Conservation (phyloP, 768 basidiomycete genomes). For the Termitomyces sp. region DNA sequence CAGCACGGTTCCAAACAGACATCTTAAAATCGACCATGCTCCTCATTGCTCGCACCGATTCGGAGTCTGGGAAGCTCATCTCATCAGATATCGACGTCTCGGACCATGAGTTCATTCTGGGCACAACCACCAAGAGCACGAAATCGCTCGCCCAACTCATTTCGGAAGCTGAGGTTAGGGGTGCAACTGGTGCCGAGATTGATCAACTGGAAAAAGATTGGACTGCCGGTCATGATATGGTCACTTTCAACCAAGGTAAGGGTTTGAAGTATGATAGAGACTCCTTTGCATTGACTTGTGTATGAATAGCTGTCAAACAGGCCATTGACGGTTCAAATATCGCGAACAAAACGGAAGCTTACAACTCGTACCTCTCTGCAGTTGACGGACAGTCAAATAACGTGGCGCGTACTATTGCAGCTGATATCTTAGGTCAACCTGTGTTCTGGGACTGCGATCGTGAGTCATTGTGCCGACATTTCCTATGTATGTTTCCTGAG, state of each 20-base stretch:
- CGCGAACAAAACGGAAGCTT: slow-evolving; percentile 48
- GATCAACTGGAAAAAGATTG: slow-evolving; percentile 73
- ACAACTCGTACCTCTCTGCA: slow-evolving; percentile 53
- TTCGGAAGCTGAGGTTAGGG: slow-evolving; percentile 59
- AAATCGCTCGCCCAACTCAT: slow-evolving; percentile 66
- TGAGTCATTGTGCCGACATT: slow-evolving; percentile 29
- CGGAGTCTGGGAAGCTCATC: slow-evolving; percentile 81
- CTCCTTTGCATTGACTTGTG: slow-evolving; percentile 1
- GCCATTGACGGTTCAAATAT: slow-evolving; percentile 48
- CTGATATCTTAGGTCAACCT: slow-evolving; percentile 60
- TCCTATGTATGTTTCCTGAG: not conserved
- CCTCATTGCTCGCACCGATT: slow-evolving; percentile 88
- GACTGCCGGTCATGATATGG: slow-evolving; percentile 61
- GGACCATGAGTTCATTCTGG: slow-evolving; percentile 77
- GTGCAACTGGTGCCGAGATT: slow-evolving; percentile 61
- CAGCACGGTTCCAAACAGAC: slow-evolving; percentile 88
- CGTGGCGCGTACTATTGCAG: slow-evolving; percentile 69
- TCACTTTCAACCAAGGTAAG: slow-evolving; percentile 82
- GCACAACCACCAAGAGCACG: slow-evolving; percentile 44
- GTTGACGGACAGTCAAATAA: slow-evolving; percentile 63
- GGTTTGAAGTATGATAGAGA: not conserved
- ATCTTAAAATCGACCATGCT: slow-evolving; percentile 85
- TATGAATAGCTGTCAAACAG: slow-evolving; percentile 46
- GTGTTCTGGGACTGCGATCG: slow-evolving; percentile 91
- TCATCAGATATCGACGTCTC: slow-evolving; percentile 76